Conservation (phyloP, 1,284 basidiomycete genomes). For the Ustanciosporium gigantosporum region DNA sequence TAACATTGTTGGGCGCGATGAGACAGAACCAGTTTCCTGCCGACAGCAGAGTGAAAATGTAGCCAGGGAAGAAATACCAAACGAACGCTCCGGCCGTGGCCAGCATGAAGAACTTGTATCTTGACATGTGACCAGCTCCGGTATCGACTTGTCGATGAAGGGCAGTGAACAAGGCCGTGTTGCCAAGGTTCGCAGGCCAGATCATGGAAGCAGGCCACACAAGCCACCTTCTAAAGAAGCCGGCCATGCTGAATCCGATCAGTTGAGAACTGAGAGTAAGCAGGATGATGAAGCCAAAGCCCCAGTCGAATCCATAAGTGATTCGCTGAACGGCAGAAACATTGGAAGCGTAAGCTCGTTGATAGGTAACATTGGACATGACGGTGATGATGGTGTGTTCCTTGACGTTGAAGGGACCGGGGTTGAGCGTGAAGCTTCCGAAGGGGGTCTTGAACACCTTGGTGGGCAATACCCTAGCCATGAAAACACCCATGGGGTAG, state of each 20-base stretch:
- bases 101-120: constrained; percentile 46
- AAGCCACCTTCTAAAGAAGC: constrained; percentile 49
- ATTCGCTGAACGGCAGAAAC: constrained; percentile 48
- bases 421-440: constrained; percentile 48
- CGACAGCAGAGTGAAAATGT: constrained; percentile 48
- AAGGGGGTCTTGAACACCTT: constrained; percentile 37
- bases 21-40: constrained; percentile 53
- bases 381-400: constrained; percentile 58
- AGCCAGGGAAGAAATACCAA: constrained; percentile 55
- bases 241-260: constrained; percentile 52
- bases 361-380: constrained; percentile 62
- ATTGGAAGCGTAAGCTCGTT: constrained; percentile 61
- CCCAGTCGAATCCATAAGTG: constrained; percentile 35
- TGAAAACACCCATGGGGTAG: constrained; percentile 43
- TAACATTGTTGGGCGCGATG: constrained; percentile 50
- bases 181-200: constrained; percentile 51
- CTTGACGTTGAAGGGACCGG: constrained; percentile 57
- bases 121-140: constrained; percentile 64
- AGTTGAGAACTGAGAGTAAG: constrained; percentile 63
- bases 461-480: constrained; percentile 44
- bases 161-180: constrained; percentile 48
- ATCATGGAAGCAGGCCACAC: constrained; percentile 57
- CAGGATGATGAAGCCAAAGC: constrained; percentile 63
- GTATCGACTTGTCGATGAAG: constrained; percentile 45
- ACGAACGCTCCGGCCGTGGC: constrained; percentile 32